Conservation (phyloP, 2,329 filamentous ascomycete genomes). For the Coniochaeta sp. region DNA sequence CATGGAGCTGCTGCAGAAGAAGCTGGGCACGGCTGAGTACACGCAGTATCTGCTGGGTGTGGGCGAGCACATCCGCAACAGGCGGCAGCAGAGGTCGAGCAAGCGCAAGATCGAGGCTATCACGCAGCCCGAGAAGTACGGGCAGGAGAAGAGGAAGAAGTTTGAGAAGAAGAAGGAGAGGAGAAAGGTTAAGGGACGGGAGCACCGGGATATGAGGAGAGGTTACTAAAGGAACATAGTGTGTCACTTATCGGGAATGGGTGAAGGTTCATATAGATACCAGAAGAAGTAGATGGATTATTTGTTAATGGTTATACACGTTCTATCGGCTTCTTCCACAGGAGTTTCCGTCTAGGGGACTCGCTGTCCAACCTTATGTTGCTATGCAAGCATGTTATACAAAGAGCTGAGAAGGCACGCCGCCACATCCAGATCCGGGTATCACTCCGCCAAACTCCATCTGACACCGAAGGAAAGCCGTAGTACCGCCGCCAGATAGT, state of each 20-base stretch:
- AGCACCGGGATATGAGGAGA: conserved; percentile 64
- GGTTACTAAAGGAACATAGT: conserved; percentile 34
- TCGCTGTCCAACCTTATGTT: background rate
- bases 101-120: conserved; percentile 91
- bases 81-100: conserved; percentile 64
- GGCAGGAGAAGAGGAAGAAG: conserved; percentile 73
- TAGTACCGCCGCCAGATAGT: background rate
- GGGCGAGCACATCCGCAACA: conserved; percentile 62
- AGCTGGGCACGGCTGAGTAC: conserved; percentile 74
- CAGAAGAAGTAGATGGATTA: background rate
- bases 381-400: background rate
- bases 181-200: conserved; percentile 69
- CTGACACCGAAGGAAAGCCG: background rate
- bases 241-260: background rate
- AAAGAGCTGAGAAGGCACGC: background rate
- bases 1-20: conserved; percentile 77
- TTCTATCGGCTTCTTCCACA: background rate
- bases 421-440: background rate
- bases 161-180: conserved; percentile 77
- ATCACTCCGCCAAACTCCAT: conserved; percentile 5
- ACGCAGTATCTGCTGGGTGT: conserved; percentile 67
- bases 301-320: background rate
- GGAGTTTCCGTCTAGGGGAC: background rate
- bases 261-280: background rate
- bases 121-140: conserved; percentile 70